Evolutionary conservation across 306 rosid genomes (phyloP).

Genomic region (Albizia julibrissin): DNA sequence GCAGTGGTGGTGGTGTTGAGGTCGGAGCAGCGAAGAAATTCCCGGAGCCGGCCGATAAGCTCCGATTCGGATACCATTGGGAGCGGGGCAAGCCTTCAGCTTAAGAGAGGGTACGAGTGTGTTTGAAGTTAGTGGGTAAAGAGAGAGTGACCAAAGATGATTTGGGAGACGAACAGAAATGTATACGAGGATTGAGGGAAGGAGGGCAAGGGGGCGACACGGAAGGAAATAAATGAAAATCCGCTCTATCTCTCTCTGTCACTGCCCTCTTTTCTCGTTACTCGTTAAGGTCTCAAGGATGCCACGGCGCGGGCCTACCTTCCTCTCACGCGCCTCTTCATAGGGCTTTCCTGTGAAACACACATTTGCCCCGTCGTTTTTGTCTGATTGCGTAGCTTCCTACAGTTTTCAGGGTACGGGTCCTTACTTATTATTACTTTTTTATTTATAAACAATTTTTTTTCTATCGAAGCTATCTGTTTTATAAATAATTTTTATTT

Average conservation of each 20-base stretch:
- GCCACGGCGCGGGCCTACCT: background rate
- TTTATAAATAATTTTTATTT: too few relatives aligned
- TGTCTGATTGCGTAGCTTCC: background rate
- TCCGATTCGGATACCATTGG: constrained; percentile 76
- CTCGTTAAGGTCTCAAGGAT: constrained; percentile 26
- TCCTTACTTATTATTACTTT: too few relatives aligned
- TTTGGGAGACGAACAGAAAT: background rate
- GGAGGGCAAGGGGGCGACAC: constrained; percentile 25
- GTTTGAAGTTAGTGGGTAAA: constrained; percentile 1
- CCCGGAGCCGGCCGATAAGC: constrained; percentile 74
- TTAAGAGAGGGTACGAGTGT: constrained; percentile 8
- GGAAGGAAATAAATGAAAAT: constrained; percentile 34
- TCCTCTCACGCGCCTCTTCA: constrained; percentile 42
- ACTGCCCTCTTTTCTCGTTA: constrained; percentile 39
- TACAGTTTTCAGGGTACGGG: background rate
- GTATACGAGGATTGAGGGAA: background rate
- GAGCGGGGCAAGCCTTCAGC: constrained; percentile 17
- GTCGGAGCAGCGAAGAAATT: constrained; percentile 74
- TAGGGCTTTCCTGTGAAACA: background rate
- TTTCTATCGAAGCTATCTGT: too few relatives aligned
- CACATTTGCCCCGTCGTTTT: background rate
- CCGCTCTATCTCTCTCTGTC: constrained; percentile 17
- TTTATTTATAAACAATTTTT: too few relatives aligned
- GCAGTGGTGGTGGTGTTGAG: constrained; percentile 66
- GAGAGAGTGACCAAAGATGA: background rate